Evolutionary conservation across 2,329 filamentous ascomycete species (phyloP).

Genomic region (Chaetomiaceae sp.): DNA sequence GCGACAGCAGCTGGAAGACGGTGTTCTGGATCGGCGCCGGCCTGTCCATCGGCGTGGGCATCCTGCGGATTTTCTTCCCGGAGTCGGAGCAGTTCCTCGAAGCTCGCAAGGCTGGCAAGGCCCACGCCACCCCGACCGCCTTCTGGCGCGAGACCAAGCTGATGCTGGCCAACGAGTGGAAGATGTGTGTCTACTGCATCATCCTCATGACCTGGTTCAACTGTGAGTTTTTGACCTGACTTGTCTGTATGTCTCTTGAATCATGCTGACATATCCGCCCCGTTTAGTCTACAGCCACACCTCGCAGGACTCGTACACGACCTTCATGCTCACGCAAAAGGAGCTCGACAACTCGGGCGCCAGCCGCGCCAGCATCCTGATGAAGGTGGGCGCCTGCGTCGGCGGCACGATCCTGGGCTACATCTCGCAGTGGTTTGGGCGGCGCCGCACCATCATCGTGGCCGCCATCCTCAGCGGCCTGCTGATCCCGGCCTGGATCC

Average conservation of each 20-base stretch:
- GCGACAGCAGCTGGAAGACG: constrained; percentile 61
- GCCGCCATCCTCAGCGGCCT: constrained; percentile 53
- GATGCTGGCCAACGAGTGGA: constrained; percentile 67
- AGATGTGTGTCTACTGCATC: constrained; percentile 69
- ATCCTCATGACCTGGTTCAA: constrained; percentile 66
- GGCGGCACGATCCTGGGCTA: constrained; percentile 70
- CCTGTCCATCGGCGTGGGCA: constrained; percentile 61
- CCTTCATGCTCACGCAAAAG: constrained; percentile 70
- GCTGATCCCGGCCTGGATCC: constrained; percentile 65
- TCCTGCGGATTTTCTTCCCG: constrained; percentile 62
- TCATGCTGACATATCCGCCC: not conserved
- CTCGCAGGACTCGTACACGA: constrained; percentile 75
- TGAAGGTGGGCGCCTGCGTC: constrained; percentile 71
- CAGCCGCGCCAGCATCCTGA: constrained; percentile 70
- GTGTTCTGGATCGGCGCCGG: constrained; percentile 69
- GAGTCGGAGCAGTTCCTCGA: constrained; percentile 72
- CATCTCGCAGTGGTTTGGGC: constrained; percentile 66
- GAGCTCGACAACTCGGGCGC: constrained; percentile 57
- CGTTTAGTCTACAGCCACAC: constrained; percentile 69
- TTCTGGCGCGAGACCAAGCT: constrained; percentile 65
- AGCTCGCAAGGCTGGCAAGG: constrained; percentile 60
- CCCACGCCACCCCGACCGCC: constrained; percentile 36
- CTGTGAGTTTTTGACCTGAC: constrained; percentile 28
- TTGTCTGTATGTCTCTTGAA: not conserved
- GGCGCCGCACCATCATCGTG: constrained; percentile 60